Evolutionary conservation across 2,329 filamentous ascomycete genomes (phyloP).

Genomic region (Sporothrix euskadiensis): DNA sequence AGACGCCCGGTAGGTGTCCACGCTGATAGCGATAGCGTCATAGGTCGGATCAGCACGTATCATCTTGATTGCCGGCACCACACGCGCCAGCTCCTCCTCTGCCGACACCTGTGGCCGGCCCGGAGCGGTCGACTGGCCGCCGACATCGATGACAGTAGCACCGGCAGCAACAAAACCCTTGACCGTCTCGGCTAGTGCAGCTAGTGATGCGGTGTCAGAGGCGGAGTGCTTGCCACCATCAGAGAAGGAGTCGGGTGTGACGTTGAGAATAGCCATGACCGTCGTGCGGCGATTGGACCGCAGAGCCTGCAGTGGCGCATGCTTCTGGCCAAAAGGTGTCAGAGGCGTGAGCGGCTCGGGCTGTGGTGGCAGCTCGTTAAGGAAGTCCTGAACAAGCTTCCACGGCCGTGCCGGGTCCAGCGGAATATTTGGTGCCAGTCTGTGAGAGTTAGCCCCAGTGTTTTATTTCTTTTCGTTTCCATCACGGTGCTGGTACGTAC

Average conservation of each 20-base stretch:
- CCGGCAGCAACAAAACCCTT: conserved; percentile 64
- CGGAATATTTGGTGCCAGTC: conserved; percentile 57
- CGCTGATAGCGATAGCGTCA: conserved; percentile 65
- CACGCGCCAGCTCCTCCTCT: conserved; percentile 72
- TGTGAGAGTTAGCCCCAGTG: conserved; percentile 34
- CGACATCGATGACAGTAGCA: conserved; percentile 85
- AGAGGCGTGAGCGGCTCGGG: conserved; percentile 57
- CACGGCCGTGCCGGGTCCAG: conserved; percentile 57
- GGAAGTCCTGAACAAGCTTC: conserved; percentile 61
- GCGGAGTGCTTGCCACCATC: conserved; percentile 71
- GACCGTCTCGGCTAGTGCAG: conserved; percentile 59
- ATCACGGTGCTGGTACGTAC: conserved; percentile 36
- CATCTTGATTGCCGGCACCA: conserved; percentile 74
- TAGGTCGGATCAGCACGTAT: conserved; percentile 55
- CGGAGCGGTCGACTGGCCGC: conserved; percentile 89
- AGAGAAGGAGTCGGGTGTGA: conserved; percentile 96
- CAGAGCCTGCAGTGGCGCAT: conserved; percentile 60
- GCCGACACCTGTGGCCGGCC: conserved; percentile 66
- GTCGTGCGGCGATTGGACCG: conserved; percentile 63
- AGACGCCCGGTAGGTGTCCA: conserved; percentile 87
- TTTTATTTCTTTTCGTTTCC: too few relatives aligned
- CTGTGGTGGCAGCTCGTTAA: conserved; percentile 57
- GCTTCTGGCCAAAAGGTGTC: conserved; percentile 53
- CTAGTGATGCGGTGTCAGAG: conserved; percentile 43
- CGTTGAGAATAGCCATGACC: conserved; percentile 91